phyloP scores from a whole-genome alignment of 768 basidiomycete genomes.

The Boletus insuetus region DNA sequence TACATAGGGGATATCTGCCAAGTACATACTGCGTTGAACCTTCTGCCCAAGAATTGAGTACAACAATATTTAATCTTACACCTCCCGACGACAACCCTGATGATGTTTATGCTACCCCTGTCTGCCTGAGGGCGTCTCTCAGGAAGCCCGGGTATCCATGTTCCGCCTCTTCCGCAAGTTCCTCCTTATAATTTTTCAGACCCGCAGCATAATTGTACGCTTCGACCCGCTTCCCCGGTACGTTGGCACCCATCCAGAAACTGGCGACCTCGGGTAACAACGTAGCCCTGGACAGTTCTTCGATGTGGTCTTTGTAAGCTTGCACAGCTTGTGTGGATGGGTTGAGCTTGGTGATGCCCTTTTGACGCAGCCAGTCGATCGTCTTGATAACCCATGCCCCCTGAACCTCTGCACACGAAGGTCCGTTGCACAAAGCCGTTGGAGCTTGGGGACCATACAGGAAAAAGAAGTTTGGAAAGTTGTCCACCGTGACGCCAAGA shows the following conservation, averaged over 20 bases:
- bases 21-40: neutral
- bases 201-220: slow-evolving; percentile 8
- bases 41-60: neutral
- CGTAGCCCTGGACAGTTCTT: neutral
- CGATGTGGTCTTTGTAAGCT: slow-evolving; percentile 1
- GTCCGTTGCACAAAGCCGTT: slow-evolving; percentile 6
- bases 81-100: neutral
- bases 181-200: slow-evolving; percentile 6
- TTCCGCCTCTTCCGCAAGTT: slow-evolving; percentile 8
- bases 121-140: slow-evolving; percentile 5
- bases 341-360: slow-evolving; percentile 7
- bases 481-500: slow-evolving; percentile 4
- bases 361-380: neutral
- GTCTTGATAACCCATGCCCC: slow-evolving; percentile 4
- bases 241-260: slow-evolving; percentile 10
- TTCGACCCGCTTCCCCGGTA: slow-evolving; percentile 6
- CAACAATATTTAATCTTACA: neutral
- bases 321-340: neutral
- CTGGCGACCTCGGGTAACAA: slow-evolving; percentile 5
- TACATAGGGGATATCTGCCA: too few relatives aligned
- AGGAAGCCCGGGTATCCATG: slow-evolving; percentile 6
- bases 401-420: slow-evolving; percentile 1
- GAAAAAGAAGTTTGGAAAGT: slow-evolving; percentile 8
- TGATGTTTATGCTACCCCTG: neutral
- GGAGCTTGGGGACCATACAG: slow-evolving; percentile 8